Evolutionary conservation across 2,329 filamentous ascomycete species (phyloP).

Genomic region (Berkeleyomyces rouxiae): DNA sequence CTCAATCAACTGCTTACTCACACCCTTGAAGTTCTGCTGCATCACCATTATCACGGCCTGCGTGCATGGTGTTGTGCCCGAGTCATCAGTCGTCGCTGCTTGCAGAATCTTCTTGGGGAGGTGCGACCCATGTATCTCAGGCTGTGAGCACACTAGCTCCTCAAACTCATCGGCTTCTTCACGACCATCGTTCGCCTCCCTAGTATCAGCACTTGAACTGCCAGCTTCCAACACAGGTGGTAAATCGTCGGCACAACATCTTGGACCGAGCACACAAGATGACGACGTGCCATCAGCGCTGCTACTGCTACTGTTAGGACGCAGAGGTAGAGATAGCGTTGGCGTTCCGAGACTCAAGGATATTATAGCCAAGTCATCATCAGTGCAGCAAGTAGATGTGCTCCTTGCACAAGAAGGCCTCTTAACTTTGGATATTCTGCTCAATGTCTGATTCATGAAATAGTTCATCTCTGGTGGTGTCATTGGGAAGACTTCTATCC

Average conservation of each 20-base stretch:
- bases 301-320: not conserved
- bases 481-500: not conserved
- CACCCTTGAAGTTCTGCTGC: slow-evolving; percentile 20
- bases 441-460: not conserved
- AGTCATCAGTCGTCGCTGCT: not conserved
- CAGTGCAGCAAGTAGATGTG: not conserved
- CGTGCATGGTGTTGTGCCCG: slow-evolving; percentile 20
- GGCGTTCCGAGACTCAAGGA: not conserved
- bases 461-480: not conserved
- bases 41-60: slow-evolving; percentile 21
- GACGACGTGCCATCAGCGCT: not conserved
- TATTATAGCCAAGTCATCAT: not conserved
- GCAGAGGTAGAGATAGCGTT: not conserved
- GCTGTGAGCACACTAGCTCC: slow-evolving; percentile 1
- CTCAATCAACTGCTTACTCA: slow-evolving; percentile 15
- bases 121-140: slow-evolving; percentile 5
- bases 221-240: not conserved
- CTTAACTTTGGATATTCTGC: not conserved
- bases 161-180: slow-evolving; percentile 1
- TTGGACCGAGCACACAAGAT: slow-evolving; percentile 10
- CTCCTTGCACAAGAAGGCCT: not conserved
- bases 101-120: slow-evolving; percentile 2
- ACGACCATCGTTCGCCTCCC: not conserved
- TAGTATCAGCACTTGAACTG: not conserved
- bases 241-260: slow-evolving; percentile 11